These are phyloP conservation scores for Debaryomyces singareniensis DNA, from an alignment of 1,139 yeast species.

Conservation along the genomic window DNA sequence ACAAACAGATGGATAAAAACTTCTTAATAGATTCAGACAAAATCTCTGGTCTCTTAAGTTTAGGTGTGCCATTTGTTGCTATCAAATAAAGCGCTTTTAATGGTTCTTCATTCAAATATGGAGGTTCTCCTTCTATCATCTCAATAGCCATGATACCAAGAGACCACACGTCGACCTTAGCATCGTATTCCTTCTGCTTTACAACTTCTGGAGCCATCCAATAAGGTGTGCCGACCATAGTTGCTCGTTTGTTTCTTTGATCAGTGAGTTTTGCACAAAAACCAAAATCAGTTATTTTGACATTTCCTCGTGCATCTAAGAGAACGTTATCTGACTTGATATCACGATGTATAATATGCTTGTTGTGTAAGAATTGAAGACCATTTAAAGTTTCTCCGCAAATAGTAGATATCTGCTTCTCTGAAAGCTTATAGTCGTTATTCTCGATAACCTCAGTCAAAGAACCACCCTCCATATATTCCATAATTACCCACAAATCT, in stretches of 20 bases:
- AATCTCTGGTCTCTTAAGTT: conserved; percentile 78
- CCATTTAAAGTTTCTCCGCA: conserved; percentile 92
- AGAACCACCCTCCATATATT: conserved; percentile 78
- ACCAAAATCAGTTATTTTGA: conserved; percentile 95
- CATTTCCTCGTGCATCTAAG: conserved; percentile 79
- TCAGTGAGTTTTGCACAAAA: conserved; percentile 96
- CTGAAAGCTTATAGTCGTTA: conserved; percentile 59
- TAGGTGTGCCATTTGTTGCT: conserved; percentile 96
- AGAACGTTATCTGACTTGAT: conserved; percentile 92
- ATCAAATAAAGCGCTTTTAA: conserved; percentile 56
- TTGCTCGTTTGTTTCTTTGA: conserved; percentile 87
- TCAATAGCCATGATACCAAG: conserved; percentile 97
- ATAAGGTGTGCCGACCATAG: conserved; percentile 98
- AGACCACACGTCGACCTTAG: conserved; percentile 97
- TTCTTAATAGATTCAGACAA: conserved; percentile 76
- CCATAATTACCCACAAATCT: conserved; percentile 89
- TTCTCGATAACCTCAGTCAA: conserved; percentile 86
- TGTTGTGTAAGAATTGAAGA: conserved; percentile 81
- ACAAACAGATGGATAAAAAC: conserved; percentile 83
- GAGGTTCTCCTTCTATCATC: conserved; percentile 98
- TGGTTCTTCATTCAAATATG: conserved; percentile 94
- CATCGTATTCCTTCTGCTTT: conserved; percentile 92
- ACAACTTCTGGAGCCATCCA: conserved; percentile 99
- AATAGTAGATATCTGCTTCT: conserved; percentile 81
- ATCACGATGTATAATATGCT: conserved; percentile 92